Conservation (phyloP, 2,329 filamentous ascomycete genomes). For the Exophiala alcalophila region DNA sequence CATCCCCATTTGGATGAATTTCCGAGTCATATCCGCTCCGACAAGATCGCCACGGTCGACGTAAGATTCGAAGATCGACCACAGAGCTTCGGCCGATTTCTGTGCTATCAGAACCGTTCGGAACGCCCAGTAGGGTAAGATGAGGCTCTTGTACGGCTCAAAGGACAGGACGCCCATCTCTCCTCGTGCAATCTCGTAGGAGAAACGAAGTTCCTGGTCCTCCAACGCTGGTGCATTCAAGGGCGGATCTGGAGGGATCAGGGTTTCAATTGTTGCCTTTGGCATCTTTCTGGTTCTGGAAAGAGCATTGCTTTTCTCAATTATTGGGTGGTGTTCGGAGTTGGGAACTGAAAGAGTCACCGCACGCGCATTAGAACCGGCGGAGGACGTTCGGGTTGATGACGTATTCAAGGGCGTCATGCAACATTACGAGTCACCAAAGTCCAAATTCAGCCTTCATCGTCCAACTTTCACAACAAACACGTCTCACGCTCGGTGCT, state of each 20-base stretch:
- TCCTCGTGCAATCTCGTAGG: conserved; percentile 58
- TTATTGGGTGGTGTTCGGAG: too few species aligned
- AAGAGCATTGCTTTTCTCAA: too few species aligned
- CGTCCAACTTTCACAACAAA: too few species aligned
- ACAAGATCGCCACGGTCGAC: conserved; percentile 55
- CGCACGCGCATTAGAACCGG: too few species aligned
- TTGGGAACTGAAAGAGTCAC: too few species aligned
- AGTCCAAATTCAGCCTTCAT: too few species aligned
- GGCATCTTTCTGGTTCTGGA: conserved; percentile 9
- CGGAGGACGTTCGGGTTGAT: too few species aligned
- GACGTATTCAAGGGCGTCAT: too few species aligned
- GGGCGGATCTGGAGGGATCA: conserved; percentile 19
- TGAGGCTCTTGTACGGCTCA: conserved; percentile 61
- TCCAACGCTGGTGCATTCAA: conserved; percentile 26
- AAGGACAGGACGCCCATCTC: conserved; percentile 61
- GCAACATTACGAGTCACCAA: too few species aligned
- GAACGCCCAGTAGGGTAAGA: conserved; percentile 62
- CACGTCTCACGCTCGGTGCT: too few species aligned
- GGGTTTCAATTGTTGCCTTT: conserved; percentile 21
- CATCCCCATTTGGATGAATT: conserved; percentile 66
- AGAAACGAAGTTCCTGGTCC: conserved; percentile 23
- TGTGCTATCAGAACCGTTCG: conserved; percentile 52
- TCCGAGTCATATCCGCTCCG: conserved; percentile 63
- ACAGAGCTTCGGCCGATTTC: conserved; percentile 50
- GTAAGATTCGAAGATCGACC: conserved; percentile 52